A percentile compares a stretch with the other conserved stretches of the same genome.
Conservation (phyloP, 176 grass and related monocot species). For the Melocanna baccifera region DNA sequence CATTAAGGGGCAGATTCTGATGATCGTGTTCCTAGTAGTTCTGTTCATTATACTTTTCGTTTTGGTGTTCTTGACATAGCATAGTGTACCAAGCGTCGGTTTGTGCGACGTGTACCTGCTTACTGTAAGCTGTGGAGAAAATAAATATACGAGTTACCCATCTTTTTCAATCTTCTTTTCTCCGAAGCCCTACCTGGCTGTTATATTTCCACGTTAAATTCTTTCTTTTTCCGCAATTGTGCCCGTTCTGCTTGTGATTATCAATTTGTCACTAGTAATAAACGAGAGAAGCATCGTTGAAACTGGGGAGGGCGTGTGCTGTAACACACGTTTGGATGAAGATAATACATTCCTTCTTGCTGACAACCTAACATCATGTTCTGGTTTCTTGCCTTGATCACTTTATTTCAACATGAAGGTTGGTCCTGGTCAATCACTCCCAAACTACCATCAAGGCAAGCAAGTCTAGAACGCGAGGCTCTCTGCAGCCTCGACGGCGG, state of each 20-base stretch:
- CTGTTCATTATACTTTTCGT: slow-evolving; percentile 95
- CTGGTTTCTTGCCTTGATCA: not conserved
- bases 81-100: not conserved
- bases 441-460: not conserved
- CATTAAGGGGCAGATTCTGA: slow-evolving; percentile 78
- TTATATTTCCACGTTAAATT: not conserved
- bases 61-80: slow-evolving; percentile 74
- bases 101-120: not conserved
- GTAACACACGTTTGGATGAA: not conserved
- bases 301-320: too few relatives aligned
- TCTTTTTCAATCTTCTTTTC: not conserved
- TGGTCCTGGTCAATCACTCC: not conserved
- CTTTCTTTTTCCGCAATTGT: not conserved
- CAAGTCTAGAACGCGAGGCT: slow-evolving; percentile 16
- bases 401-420: not conserved
- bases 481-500: not conserved
- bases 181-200: not conserved
- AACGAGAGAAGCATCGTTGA: not conserved
- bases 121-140: slow-evolving; percentile 14
- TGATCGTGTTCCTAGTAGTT: slow-evolving; percentile 77
- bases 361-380: not conserved
- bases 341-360: not conserved
- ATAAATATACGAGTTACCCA: not conserved
- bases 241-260: not conserved
- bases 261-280: not conserved